These are phyloP conservation scores for Macrolepiota albuminosa DNA, from an alignment of 768 basidiomycete species.

Conservation along the genomic window DNA sequence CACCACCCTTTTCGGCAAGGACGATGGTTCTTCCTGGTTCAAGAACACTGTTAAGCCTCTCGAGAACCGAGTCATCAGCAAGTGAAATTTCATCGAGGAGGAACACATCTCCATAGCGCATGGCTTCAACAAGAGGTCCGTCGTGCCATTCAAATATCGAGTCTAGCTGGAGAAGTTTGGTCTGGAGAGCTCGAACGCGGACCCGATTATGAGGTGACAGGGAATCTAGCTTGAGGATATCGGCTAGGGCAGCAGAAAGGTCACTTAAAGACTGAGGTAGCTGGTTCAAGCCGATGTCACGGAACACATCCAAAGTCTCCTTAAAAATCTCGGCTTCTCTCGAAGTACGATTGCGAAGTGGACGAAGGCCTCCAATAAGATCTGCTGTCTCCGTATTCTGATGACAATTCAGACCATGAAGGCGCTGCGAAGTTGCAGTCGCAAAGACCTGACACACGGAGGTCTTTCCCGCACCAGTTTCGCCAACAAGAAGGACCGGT, in stretches of 20 bases:
- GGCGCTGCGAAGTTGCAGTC: constrained; percentile 48
- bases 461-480: constrained; percentile 97
- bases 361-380: constrained; percentile 89
- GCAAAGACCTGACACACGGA: constrained; percentile 93
- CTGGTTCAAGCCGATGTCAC: constrained; percentile 32
- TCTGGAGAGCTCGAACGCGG: constrained; percentile 37
- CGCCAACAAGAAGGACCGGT: constrained; percentile 92
- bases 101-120: constrained; percentile 81
- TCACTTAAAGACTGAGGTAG: constrained; percentile 20
- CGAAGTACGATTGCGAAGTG: constrained; percentile 70
- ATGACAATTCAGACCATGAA: constrained; percentile 88
- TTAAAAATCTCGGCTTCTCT: constrained; percentile 44
- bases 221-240: constrained; percentile 20
- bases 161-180: constrained; percentile 44
- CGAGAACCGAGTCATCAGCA: constrained; percentile 96
- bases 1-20: constrained; percentile 83
- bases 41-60: constrained; percentile 95
- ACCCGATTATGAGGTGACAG: constrained; percentile 26
- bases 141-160: constrained; percentile 96
- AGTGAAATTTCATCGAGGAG: constrained; percentile 95
- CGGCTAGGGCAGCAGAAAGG: constrained; percentile 22
- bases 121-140: constrained; percentile 92
- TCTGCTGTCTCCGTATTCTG: constrained; percentile 99
- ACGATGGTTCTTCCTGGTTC: constrained; percentile 86
- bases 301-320: constrained; percentile 38